Base-by-base conservation (phyloP, 1,139 yeast species). In the Zygoascus hellenicus region DNA sequence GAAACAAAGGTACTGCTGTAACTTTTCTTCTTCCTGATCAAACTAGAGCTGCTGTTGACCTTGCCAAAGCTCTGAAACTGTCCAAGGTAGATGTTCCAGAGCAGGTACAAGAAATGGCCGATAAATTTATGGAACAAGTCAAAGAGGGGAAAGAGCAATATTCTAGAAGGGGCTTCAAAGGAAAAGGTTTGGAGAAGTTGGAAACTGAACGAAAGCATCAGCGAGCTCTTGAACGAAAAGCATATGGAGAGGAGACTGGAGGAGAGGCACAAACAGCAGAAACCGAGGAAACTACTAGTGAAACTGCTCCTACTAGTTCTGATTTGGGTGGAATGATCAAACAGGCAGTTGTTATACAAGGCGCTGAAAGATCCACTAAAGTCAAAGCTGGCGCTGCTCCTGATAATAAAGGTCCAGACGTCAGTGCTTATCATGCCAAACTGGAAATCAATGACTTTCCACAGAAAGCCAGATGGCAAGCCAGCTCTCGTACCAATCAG, bases 381-480 rank as follows among this genome's bases (percentile, higher is more conserved):
- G 51, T 58, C 13, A 48, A 49, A 10, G 75, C 78, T 17, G 71
- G 76, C 11, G 78, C 77, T 50, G 83, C 84, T 0, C 78, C 80
- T 2, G 86, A 83, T 49, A 75, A 85, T 14, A 74, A 80, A 35
- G 66, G 71, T 0, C 83, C 88, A 0, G 89, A 82, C 52, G 69
- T 74, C 19, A 76, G 83, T 26, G 75, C 78, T 28, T 87, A 72
- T 68, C 84, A 81, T 57, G 83, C 96, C 0, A 75, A 80, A 37
- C 73, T 92, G 48, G 78, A 80, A 45, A 82, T 90, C 54, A 92
- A 92, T 58, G 97, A 92, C 60, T 71, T 86, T 29, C 96, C 97
- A 0, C 92, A 85, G 58, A 73, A 77, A 40, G 92, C 90, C 0
- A 71, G 98, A 56, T 83, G 95, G 94, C 75, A 75, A 45, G 90